Conservation (phyloP, 495 filamentous ascomycete species). For the Wilcoxina mikolae region DNA sequence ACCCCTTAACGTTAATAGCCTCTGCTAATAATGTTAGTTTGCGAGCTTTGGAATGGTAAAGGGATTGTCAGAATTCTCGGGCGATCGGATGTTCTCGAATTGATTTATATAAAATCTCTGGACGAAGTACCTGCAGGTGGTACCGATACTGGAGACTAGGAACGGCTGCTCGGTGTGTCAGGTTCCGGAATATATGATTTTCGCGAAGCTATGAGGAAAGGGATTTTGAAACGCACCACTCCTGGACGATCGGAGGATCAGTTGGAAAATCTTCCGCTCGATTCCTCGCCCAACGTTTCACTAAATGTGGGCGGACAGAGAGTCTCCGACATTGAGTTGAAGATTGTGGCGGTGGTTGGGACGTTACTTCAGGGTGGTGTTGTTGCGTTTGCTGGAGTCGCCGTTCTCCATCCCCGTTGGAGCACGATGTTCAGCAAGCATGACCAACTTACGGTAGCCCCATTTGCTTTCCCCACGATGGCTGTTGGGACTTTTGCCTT, state of each 20-base stretch:
- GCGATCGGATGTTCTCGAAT: background rate
- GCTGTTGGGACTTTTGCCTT: conserved; percentile 8
- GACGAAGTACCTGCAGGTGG: background rate
- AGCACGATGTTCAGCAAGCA: background rate
- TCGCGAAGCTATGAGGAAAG: too few relatives aligned
- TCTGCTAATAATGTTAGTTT: conserved; percentile 9
- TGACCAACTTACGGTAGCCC: background rate
- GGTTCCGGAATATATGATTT: too few relatives aligned
- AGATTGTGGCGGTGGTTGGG: background rate
- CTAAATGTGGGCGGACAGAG: background rate
- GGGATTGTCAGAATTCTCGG: conserved; percentile 11
- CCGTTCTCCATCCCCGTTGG: background rate
- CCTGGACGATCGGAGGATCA: too few relatives aligned
- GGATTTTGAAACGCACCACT: too few relatives aligned
- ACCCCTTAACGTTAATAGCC: conserved; percentile 12
- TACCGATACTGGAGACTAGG: background rate
- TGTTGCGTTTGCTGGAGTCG: background rate
- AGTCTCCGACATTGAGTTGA: background rate
- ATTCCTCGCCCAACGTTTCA: background rate
- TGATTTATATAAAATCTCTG: background rate
- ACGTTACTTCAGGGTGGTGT: background rate
- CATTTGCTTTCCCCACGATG: conserved; percentile 6
- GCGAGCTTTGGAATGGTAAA: conserved; percentile 21
- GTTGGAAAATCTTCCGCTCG: too few relatives aligned
- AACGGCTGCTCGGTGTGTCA: too few relatives aligned